Conservation (phyloP, 257 asterid genomes). For the Oldenlandia corymbosa region DNA sequence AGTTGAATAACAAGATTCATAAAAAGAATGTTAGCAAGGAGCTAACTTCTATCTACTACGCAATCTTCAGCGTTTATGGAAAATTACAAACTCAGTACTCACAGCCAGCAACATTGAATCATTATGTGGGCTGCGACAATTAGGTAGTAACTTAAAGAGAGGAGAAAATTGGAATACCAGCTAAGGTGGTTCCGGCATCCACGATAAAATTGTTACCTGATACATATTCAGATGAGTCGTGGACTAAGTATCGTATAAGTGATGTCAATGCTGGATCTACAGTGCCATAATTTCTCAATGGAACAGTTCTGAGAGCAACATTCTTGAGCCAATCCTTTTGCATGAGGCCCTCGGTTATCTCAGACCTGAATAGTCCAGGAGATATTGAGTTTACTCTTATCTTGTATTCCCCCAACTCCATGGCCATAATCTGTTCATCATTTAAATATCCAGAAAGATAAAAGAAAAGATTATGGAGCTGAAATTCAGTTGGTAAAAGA, state of each 20-base stretch:
- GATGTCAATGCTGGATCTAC: conserved; percentile 65
- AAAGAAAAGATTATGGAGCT: neutral
- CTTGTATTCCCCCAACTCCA: conserved; percentile 53
- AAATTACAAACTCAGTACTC: neutral
- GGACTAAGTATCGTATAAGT: conserved; percentile 53
- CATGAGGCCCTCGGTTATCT: conserved; percentile 57
- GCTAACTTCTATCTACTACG: neutral
- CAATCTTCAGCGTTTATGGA: neutral
- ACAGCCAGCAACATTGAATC: neutral
- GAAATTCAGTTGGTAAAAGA: neutral
- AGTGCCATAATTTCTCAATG: conserved; percentile 48
- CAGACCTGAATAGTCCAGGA: conserved; percentile 64
- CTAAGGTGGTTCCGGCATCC: conserved; percentile 58
- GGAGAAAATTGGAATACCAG: conserved; percentile 61
- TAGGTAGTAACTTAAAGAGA: conserved; percentile 33
- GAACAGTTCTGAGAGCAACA: conserved; percentile 40
- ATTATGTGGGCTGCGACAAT: neutral
- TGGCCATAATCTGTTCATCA: conserved; percentile 56
- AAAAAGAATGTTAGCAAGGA: no score
- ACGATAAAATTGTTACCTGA: conserved; percentile 54
- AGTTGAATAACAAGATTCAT: no score
- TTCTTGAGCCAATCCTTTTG: conserved; percentile 51
- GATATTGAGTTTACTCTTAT: conserved; percentile 74
- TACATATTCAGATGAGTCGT: conserved; percentile 53
- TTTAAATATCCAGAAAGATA: conserved; percentile 4